Conservation (phyloP, 2,329 filamentous ascomycete genomes). For the Grosmannia huntii region DNA sequence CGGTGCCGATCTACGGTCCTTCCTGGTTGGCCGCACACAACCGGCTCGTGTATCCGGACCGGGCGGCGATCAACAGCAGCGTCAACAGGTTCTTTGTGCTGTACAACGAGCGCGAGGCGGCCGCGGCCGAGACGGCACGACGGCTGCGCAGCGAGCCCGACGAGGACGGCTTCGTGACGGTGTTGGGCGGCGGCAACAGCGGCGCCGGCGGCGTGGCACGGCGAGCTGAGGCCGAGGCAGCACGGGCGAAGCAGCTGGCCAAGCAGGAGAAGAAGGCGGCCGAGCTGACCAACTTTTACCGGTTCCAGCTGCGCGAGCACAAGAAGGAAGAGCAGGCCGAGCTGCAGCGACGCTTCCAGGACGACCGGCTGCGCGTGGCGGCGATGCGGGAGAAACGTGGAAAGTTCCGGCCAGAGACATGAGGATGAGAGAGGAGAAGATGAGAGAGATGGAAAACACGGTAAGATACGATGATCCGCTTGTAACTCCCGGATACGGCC, state of each 20-base stretch:
- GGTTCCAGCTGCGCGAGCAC: conserved; percentile 71
- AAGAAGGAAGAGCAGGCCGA: conserved; percentile 62
- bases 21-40: conserved; percentile 53
- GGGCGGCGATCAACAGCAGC: conserved; percentile 50
- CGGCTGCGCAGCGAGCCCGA: conserved; percentile 67
- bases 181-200: conserved; percentile 63
- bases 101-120: conserved; percentile 62
- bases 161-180: conserved; percentile 90
- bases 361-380: conserved; percentile 59
- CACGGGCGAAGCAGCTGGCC: conserved; percentile 46
- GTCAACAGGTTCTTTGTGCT: conserved; percentile 78
- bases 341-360: conserved; percentile 59
- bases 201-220: conserved; percentile 63
- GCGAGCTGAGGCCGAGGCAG: conserved; percentile 55
- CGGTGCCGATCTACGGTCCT: conserved; percentile 33
- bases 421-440: conserved; percentile 9
- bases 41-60: conserved; percentile 57
- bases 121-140: conserved; percentile 47
- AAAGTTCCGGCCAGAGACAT: conserved; percentile 41
- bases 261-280: conserved; percentile 46
- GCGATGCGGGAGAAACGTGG: conserved; percentile 57
- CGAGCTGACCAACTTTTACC: conserved; percentile 62
- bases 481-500: no score
- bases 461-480: neutral
- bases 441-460: no score